A percentile compares a stretch with the other conserved stretches of the same genome.
Evolutionary conservation across 768 basidiomycete genomes (phyloP).

Genomic region (Arthromyces matolae): DNA sequence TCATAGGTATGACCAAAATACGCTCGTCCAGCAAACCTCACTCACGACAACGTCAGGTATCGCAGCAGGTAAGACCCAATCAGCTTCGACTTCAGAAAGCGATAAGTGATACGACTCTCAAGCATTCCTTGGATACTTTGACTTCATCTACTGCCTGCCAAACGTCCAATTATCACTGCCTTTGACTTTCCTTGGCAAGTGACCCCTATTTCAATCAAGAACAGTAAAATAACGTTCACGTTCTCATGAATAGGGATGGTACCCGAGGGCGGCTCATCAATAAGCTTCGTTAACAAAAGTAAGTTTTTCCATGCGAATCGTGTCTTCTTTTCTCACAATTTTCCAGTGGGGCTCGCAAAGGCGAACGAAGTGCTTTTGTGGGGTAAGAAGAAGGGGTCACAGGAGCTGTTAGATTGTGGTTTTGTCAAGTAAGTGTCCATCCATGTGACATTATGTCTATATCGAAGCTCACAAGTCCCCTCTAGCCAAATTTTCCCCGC

Average conservation of each 20-base stretch:
- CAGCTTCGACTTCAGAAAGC: too few relatives aligned
- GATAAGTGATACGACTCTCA: neutral
- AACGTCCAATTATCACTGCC: constrained; percentile 60
- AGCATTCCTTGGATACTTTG: constrained; percentile 71
- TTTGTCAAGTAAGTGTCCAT: constrained; percentile 58
- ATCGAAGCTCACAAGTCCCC: neutral
- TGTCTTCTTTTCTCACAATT: too few relatives aligned
- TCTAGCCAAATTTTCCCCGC: constrained; percentile 57
- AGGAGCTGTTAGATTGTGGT: constrained; percentile 55
- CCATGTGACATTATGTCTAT: too few relatives aligned
- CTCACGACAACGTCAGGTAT: constrained; percentile 43
- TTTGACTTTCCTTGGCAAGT: constrained; percentile 57
- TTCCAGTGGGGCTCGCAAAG: constrained; percentile 59
- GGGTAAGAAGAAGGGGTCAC: constrained; percentile 60
- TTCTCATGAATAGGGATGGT: constrained; percentile 45
- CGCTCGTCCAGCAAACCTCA: neutral
- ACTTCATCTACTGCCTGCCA: constrained; percentile 68
- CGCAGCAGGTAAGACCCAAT: constrained; percentile 46
- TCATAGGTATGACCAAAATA: constrained; percentile 49
- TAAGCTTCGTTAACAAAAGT: constrained; percentile 66
- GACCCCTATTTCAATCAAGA: too few relatives aligned
- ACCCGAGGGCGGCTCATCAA: constrained; percentile 67
- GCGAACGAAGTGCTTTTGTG: constrained; percentile 72
- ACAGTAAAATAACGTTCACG: constrained; percentile 6
- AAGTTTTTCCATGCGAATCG: too few relatives aligned